Base-by-base conservation (phyloP, 495 filamentous ascomycete genomes). In the Aspergillus conjunctus region DNA sequence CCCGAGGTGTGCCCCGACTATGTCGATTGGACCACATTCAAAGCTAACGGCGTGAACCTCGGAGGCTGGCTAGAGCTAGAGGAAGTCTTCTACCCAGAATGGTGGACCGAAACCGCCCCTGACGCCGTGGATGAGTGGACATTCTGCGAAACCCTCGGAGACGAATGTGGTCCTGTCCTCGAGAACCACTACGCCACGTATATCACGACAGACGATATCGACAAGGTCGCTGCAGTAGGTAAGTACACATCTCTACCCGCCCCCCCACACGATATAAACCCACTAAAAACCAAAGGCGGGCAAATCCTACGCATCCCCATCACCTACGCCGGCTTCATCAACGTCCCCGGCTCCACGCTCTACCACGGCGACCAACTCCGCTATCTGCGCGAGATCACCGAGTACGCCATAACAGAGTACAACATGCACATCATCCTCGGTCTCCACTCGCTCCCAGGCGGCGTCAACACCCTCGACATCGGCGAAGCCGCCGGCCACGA, bases 41-140 rank as follows among this genome's bases (percentile, higher is more conserved):
- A 58, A 3, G 66, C 52, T 31, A 34, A 67, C 53, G 69, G 69
- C 41, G 70, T 68, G 10, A 72, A 72, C 43, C 62, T 72, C 15
- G 70, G 70, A n/a, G 70, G 70, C 37, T 72, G 70, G 70, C 65
- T 72, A 0, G 63, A 60, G 10, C 70, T 70, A 58, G 70, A 72
- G 49, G 67, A 68, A 12, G 68, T 66, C 22, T 68, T 72, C 33
- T 63, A 68, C 55, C 66, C 59, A 9, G 14, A 44, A 2, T 72
- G 67, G 67, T 72, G 67, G 67, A 34, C 33, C 20, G 59, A 50
- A 7, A 51, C 65, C 31, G 62, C 59, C 12, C 33, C 21, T 34
- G 60, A 58, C 9, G 70, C 63, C 4, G 26, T 51, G 14, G 68
- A 70, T 56, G 70, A 72, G 66, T 70, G 63, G 66, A 58, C 56